Base-by-base conservation (phyloP, 306 rosid species). In the Trifolium dubium region DNA sequence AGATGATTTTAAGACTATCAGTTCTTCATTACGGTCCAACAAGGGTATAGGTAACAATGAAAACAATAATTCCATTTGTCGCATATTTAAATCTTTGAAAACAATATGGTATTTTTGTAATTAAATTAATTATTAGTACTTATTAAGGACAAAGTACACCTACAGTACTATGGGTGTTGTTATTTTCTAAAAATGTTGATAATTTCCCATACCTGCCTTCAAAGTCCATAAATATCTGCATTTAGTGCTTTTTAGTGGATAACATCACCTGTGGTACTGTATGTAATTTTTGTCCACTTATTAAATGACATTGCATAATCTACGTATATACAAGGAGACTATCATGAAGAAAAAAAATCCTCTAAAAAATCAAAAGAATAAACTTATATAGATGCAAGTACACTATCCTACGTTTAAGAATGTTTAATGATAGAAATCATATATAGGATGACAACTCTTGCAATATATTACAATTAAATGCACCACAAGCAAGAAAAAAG, bases 21-120 rank as follows among this genome's bases (percentile, higher is more conserved):
- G 34, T 40, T 70, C 49, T 49, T 55, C 73, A 70, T 17, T 37
- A 30, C 58, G 55, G 56, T 47, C 11, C n/a, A 58, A 53, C 70
- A 75, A 29, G 35, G 41, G 68, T 35, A 56, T 29, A 63, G 74
- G 29, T 55, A 74, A 78, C 31, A 28, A 64, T 40, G 44, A 74
- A 49, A 49, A 49, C 77, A 49, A 56, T 19, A 64, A 63, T 34
- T 31, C 15, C 59, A 50, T 31, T 47, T 29, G 13, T 39, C 75
- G 53, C n/a, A 15, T 5, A 65, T 40, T 65, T 4, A 65, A 65
- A 19, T 65, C 51, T 59, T 59, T 12, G 40, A 59, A 64, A 64
- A 64, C 19, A 35, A 2, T 39, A 11, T 40, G 30, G 30, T 9
- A 63, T 34, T 62, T 62, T 62, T 17, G 10, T 60, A 60, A 35